Conservation (phyloP, 345 rosid species). For the Eucalyptus caleyi region DNA sequence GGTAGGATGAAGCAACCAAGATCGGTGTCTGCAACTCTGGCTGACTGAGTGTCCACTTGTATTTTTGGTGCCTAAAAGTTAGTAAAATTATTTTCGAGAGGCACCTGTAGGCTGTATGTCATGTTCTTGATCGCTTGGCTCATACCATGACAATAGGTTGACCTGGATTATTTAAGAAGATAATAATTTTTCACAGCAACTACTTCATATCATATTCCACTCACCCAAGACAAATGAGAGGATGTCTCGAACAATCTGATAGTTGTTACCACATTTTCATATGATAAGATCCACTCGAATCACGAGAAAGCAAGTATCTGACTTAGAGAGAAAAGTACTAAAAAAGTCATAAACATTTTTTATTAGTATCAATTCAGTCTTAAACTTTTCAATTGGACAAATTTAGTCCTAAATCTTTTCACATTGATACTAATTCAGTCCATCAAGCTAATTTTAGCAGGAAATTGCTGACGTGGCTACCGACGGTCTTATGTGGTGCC, state of each 20-base stretch:
- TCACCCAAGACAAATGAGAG: not conserved
- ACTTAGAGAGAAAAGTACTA: not conserved
- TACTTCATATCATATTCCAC: not conserved
- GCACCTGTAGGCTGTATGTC: not conserved
- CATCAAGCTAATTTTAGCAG: fast-evolving
- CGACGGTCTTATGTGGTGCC: too few species aligned
- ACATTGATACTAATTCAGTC: too few species aligned
- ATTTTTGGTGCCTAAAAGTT: not conserved
- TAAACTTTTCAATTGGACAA: too few species aligned
- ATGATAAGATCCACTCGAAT: not conserved
- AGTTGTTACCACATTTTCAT: not conserved
- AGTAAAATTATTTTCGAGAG: not conserved
- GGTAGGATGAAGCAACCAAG: not conserved
- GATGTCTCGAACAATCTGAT: not conserved
- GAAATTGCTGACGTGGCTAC: too few species aligned
- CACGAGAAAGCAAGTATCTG: not conserved
- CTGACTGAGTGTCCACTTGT: not conserved
- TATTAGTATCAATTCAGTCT: too few species aligned
- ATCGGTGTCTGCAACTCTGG: not conserved
- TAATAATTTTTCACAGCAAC: not conserved
- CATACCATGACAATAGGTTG: not conserved
- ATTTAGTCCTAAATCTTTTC: too few species aligned
- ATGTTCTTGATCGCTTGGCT: not conserved
- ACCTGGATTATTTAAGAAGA: not conserved
- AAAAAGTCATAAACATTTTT: too few species aligned